These are phyloP conservation scores for Aspergillus floridensis DNA, from an alignment of 2,329 filamentous ascomycete species.

Conservation along the genomic window DNA sequence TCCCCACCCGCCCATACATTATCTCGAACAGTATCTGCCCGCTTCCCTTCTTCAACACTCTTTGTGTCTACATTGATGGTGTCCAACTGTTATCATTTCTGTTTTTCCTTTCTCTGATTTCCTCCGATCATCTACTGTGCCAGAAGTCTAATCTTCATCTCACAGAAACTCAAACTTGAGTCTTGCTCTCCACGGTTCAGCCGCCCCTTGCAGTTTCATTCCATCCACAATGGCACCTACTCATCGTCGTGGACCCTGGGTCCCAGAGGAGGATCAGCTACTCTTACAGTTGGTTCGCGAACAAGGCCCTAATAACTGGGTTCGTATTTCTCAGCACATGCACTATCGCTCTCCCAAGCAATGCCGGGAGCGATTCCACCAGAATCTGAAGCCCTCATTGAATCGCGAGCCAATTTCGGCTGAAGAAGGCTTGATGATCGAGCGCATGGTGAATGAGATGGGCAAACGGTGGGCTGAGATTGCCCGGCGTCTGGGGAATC, in stretches of 20 bases:
- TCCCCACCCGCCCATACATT: background rate
- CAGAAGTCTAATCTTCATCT: background rate
- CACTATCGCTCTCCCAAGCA: constrained; percentile 84
- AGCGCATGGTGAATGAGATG: constrained; percentile 71
- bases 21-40: background rate
- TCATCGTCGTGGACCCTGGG: constrained; percentile 79
- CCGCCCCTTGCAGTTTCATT: background rate
- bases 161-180: background rate
- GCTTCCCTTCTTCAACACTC: background rate
- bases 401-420: constrained; percentile 71
- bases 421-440: constrained; percentile 70
- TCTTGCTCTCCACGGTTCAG: background rate
- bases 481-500: constrained; percentile 72
- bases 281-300: constrained; percentile 68
- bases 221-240: constrained; percentile 40
- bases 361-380: constrained; percentile 89
- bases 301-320: constrained; percentile 83
- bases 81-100: background rate
- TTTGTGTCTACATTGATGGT: background rate
- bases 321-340: constrained; percentile 74
- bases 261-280: constrained; percentile 69
- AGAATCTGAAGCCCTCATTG: constrained; percentile 78
- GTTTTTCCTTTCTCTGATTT: background rate
- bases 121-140: background rate
- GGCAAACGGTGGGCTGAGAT: constrained; percentile 95